phyloP scores from a whole-genome alignment of 176 grass and related monocot species.

The Ampelocalamus luodianensis region DNA sequence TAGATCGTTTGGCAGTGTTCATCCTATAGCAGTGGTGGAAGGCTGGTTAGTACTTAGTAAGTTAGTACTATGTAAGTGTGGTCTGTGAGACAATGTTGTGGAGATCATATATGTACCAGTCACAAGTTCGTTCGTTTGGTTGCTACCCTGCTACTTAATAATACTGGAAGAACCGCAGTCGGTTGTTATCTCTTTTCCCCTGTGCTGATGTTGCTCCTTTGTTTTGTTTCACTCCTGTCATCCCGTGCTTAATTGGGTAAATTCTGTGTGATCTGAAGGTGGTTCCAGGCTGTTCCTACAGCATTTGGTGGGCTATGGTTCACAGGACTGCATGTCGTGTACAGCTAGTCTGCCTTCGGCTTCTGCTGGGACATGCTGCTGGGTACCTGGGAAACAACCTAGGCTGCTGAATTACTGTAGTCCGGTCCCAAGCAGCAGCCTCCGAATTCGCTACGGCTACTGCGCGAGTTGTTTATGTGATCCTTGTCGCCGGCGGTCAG shows the following conservation, averaged over 20 bases:
- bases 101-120: background rate
- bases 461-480: background rate
- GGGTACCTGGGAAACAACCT: background rate
- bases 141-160: constrained; percentile 4
- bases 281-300: background rate
- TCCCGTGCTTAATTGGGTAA: background rate
- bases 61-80: constrained; percentile 1
- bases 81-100: background rate
- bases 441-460: background rate
- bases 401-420: background rate
- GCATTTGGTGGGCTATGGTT: background rate
- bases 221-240: background rate
- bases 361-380: background rate
- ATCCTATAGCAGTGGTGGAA: background rate
- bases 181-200: background rate
- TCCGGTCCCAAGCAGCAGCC: background rate
- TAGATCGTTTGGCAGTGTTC: background rate
- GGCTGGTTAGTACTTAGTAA: background rate
- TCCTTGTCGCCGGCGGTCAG: background rate
- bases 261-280: background rate
- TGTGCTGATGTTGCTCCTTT: background rate
- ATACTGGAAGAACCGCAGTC: background rate
- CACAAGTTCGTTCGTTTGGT: constrained; percentile 24
- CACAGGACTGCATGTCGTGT: background rate
- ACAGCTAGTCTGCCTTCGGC: background rate